A percentile compares a stretch with the other conserved stretches of the same genome.
Evolutionary conservation across 2,329 filamentous ascomycete genomes (phyloP).

Genomic region (Madurella mycetomatis): DNA sequence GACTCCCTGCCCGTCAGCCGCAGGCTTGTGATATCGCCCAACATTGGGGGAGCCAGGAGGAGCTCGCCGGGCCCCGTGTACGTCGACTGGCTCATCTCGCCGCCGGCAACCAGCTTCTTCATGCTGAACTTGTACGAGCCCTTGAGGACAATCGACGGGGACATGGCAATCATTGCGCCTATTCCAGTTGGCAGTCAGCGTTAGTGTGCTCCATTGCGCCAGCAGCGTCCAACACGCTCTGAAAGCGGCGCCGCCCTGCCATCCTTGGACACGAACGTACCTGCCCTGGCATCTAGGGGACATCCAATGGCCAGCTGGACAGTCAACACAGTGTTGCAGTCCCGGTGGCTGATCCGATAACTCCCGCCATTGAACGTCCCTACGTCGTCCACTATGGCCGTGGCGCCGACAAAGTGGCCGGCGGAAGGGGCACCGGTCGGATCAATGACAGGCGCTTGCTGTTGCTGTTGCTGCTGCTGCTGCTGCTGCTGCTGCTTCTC

Average conservation of each 20-base stretch:
- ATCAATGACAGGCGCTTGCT: slow-evolving; percentile 24
- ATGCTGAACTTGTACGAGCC: slow-evolving; percentile 79
- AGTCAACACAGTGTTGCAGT: slow-evolving; percentile 85
- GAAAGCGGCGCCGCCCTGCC: too few relatives aligned
- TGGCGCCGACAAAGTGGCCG: slow-evolving; percentile 60
- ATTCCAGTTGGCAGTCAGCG: not conserved
- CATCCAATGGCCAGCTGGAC: slow-evolving; percentile 86
- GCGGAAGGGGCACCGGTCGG: slow-evolving; percentile 36
- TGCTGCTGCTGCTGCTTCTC: slow-evolving; percentile 28
- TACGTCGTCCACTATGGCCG: slow-evolving; percentile 68
- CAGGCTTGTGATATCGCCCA: slow-evolving; percentile 83
- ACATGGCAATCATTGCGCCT: slow-evolving; percentile 95
- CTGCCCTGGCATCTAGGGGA: slow-evolving; percentile 74
- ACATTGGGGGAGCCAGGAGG: slow-evolving; percentile 69
- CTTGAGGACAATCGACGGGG: slow-evolving; percentile 76
- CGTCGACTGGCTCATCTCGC: slow-evolving; percentile 71
- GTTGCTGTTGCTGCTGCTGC: slow-evolving; percentile 13
- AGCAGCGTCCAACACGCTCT: too few relatives aligned
- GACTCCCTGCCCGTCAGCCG: slow-evolving; percentile 65
- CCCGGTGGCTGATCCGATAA: slow-evolving; percentile 87
- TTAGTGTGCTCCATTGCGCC: not conserved
- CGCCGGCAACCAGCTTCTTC: slow-evolving; percentile 84
- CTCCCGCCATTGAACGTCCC: slow-evolving; percentile 97
- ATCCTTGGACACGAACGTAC: slow-evolving; percentile 33
- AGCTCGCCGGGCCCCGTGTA: slow-evolving; percentile 91